Conservation (phyloP, 306 rosid species). For the Lathyrus sativus region DNA sequence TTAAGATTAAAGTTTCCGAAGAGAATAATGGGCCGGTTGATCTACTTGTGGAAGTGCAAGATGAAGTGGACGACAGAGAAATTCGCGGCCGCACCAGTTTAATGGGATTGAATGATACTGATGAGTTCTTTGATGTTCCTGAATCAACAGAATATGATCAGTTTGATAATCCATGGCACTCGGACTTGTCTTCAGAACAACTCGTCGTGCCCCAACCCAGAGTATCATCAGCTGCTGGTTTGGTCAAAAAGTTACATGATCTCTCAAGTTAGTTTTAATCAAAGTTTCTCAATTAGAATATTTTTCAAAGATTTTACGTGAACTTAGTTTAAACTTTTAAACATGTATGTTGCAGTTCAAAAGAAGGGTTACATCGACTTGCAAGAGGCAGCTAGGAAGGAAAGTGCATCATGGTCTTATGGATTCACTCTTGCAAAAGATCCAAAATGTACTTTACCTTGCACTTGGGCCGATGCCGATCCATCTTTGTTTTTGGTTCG, state of each 20-base stretch:
- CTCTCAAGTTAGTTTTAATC: constrained; percentile 60
- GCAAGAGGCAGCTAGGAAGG: constrained; percentile 59
- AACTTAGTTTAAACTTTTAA: constrained; percentile 22
- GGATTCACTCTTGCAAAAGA: constrained; percentile 80
- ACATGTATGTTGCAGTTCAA: constrained; percentile 53
- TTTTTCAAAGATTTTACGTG: constrained; percentile 24
- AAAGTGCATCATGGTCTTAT: constrained; percentile 44
- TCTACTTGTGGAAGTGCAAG: constrained; percentile 39
- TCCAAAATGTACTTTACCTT: constrained; percentile 56
- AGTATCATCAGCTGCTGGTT: constrained; percentile 61
- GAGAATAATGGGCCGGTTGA: constrained; percentile 34
- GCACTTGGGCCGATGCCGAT: constrained; percentile 74
- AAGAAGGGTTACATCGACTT: constrained; percentile 74
- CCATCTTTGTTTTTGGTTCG: constrained; percentile 83
- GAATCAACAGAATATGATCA: constrained; percentile 61
- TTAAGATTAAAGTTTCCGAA: constrained; percentile 42
- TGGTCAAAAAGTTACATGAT: constrained; percentile 73
- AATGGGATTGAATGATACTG: constrained; percentile 70
- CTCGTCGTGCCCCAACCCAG: constrained; percentile 45
- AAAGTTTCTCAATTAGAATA: constrained; percentile 15
- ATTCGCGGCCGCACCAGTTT: constrained; percentile 54
- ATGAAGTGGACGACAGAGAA: constrained; percentile 44
- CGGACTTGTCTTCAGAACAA: constrained; percentile 48
- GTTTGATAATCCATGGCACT: constrained; percentile 56
- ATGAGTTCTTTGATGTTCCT: constrained; percentile 91